Percentiles rank a stretch among this genome's conserved stretches.
Conservation (phyloP, 306 rosid genomes). For the Medicago truncatula region MtrunA17r5.0-ANR NC_053047.1:156001-156500, state of each 20-base stretch:
- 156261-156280: conserved; percentile 84
- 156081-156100: conserved; percentile 95
- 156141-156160: conserved; percentile 35
- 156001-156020: conserved; percentile 85
- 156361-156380: conserved; percentile 56
- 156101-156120: conserved; percentile 83
- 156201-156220: not conserved
- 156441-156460: no score
- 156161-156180: not conserved
- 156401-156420: not conserved
- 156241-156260: conserved; percentile 86
- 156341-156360: conserved; percentile 93
- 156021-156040: conserved; percentile 87
- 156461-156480: no score
- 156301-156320: conserved; percentile 85
- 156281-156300: conserved; percentile 90
- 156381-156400: not conserved
- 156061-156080: conserved; percentile 90
- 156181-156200: not conserved
- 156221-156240: conserved; percentile 73
- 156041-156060: conserved; percentile 75
- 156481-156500: not conserved
- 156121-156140: conserved; percentile 82
- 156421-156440: not conserved
- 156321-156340: conserved; percentile 96